Conservation (phyloP, 768 basidiomycete species). For the Phanerochaete sordida region DNA sequence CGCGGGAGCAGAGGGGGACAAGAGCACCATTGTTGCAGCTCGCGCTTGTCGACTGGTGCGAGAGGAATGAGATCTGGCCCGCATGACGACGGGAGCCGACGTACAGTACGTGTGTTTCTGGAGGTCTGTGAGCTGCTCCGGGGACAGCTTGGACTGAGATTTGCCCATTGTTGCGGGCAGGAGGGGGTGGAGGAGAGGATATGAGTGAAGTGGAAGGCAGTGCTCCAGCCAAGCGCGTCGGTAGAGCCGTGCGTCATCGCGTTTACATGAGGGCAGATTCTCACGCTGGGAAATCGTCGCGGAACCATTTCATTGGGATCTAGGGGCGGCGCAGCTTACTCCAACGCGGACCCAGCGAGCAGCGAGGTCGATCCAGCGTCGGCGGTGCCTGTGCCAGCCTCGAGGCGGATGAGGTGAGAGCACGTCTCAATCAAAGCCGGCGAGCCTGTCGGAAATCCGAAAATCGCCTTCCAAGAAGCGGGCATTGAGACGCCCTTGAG, state of each 20-base stretch:
- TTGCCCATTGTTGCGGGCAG: conserved; percentile 74
- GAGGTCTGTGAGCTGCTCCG: conserved; percentile 90
- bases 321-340: not conserved
- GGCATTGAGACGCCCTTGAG: no score
- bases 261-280: conserved; percentile 1
- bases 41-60: conserved; percentile 84
- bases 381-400: not conserved
- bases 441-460: no score
- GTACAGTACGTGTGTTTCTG: conserved; percentile 98
- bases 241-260: conserved; percentile 4
- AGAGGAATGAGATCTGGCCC: conserved; percentile 16
- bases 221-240: not conserved
- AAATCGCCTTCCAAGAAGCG: no score
- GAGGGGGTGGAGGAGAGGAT: conserved; percentile 1
- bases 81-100: conserved; percentile 24
- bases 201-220: not conserved
- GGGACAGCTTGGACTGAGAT: conserved; percentile 91
- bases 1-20: conserved; percentile 15
- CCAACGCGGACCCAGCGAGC: not conserved
- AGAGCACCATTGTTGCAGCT: conserved; percentile 87
- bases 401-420: not conserved
- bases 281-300: conserved; percentile 4
- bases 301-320: conserved; percentile 2
- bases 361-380: not conserved
- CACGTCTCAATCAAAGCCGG: not conserved